A percentile compares a stretch with the other conserved stretches of the same genome.
These are phyloP conservation scores for Mortierella sp. DNA, from an alignment of 371 early-diverging fungal species.

Conservation along the genomic window DNA sequence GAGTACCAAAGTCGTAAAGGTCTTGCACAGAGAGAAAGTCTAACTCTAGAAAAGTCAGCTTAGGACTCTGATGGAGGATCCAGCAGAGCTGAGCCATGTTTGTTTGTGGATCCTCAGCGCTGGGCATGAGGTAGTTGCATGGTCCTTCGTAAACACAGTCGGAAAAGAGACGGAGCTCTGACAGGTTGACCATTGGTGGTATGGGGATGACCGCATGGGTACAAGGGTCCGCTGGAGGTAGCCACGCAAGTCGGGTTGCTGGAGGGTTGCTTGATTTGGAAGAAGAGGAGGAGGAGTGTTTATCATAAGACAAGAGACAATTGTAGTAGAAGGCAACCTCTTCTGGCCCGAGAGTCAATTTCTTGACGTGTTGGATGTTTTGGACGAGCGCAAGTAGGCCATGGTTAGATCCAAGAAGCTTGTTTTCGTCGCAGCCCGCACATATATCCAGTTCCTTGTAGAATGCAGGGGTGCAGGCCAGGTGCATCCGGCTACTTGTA, in stretches of 20 bases:
- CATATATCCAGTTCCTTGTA: neutral
- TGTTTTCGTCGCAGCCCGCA: neutral
- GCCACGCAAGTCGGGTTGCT: neutral
- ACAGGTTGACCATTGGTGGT: neutral
- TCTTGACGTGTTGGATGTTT: neutral
- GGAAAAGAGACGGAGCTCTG: neutral
- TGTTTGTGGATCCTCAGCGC: neutral
- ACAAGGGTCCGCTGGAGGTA: neutral
- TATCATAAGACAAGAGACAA: neutral
- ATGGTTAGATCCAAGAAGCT: neutral
- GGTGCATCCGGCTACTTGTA: neutral
- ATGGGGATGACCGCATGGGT: neutral
- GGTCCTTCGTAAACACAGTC: neutral
- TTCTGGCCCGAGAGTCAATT: neutral
- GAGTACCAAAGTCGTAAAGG: neutral
- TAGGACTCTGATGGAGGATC: neutral
- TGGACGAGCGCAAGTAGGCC: neutral
- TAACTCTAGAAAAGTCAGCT: neutral
- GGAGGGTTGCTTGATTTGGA: neutral
- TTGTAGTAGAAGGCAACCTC: neutral
- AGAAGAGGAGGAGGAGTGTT: neutral
- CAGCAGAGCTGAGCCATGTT: neutral
- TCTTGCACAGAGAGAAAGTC: neutral
- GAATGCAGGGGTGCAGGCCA: neutral
- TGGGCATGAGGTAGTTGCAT: neutral